phyloP scores from a whole-genome alignment of 2,329 filamentous ascomycete species.

The Arthrobotrys musiformis region DNA sequence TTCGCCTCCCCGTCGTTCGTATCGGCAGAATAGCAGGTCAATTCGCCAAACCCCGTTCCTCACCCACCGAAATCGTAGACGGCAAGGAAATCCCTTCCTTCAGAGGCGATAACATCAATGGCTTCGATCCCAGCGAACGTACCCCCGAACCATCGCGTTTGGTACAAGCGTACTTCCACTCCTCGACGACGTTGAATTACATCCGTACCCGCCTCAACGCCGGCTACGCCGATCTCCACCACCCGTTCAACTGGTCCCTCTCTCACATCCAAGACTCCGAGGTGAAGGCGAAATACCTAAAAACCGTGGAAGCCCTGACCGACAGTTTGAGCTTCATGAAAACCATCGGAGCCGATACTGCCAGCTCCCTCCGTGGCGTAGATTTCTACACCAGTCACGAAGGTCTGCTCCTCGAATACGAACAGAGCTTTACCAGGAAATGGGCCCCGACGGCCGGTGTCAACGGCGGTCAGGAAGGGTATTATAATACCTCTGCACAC shows the following conservation, averaged over 20 bases:
- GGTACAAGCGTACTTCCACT: constrained; percentile 93
- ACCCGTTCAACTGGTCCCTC: constrained; percentile 92
- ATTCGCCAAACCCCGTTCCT: constrained; percentile 94
- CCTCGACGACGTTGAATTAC: constrained; percentile 93
- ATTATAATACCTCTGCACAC: constrained; percentile 92
- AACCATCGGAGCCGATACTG: constrained; percentile 88
- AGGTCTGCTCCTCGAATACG: constrained; percentile 91
- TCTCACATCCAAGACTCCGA: constrained; percentile 87
- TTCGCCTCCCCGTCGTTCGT: constrained; percentile 81
- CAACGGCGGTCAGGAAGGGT: constrained; percentile 64
- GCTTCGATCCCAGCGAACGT: constrained; percentile 79
- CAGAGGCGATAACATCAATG: constrained; percentile 94
- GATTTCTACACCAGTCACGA: constrained; percentile 97
- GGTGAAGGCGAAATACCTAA: constrained; percentile 85
- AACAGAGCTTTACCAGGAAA: constrained; percentile 83
- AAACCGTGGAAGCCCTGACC: constrained; percentile 84
- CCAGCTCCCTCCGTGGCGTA: constrained; percentile 85
- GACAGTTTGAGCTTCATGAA: constrained; percentile 94
- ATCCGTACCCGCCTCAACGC: constrained; percentile 83
- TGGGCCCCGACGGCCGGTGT: constrained; percentile 70
- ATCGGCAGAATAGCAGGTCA: constrained; percentile 97
- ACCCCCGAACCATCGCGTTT: constrained; percentile 84
- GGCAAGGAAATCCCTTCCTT: constrained; percentile 88
- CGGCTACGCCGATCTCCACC: constrained; percentile 92
- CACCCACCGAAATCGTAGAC: constrained; percentile 82